Percentiles rank a stretch among this genome's conserved stretches.
Conservation (phyloP, 2,329 filamentous ascomycete species). For the Davidsoniella virescens region DNA sequence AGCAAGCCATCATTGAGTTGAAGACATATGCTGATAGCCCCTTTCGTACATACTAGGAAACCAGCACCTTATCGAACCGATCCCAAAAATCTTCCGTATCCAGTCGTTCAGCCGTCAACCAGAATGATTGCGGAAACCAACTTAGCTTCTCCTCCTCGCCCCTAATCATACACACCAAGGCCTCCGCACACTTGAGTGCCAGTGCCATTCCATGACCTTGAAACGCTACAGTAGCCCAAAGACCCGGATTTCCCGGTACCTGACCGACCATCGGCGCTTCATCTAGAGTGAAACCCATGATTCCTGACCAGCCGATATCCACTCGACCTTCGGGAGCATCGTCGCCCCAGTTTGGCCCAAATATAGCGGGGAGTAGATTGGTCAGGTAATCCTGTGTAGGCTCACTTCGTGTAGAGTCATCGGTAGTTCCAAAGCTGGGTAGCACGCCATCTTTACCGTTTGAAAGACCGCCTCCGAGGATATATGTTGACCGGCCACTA, state of each 20-base stretch:
- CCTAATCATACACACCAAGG: conserved; percentile 37
- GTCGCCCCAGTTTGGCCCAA: conserved; percentile 35
- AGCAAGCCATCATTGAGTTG: background rate
- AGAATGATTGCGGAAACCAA: conserved; percentile 40
- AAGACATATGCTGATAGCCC: background rate
- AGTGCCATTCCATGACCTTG: conserved; percentile 53
- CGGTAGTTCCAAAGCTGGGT: conserved; percentile 36
- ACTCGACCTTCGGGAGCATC: conserved; percentile 23
- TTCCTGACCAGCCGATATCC: conserved; percentile 34
- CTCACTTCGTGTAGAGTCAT: conserved; percentile 37
- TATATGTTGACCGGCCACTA: conserved; percentile 30
- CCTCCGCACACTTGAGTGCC: conserved; percentile 42
- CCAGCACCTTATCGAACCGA: background rate
- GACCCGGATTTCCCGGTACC: conserved; percentile 26
- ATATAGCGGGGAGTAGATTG: conserved; percentile 28
- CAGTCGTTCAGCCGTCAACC: conserved; percentile 8
- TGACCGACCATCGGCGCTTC: conserved; percentile 35
- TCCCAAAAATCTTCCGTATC: conserved; percentile 10
- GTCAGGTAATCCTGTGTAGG: conserved; percentile 32
- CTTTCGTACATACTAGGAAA: background rate
- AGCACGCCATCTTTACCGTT: conserved; percentile 26
- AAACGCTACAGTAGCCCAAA: conserved; percentile 44
- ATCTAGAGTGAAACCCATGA: conserved; percentile 40
- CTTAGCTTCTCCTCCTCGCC: conserved; percentile 20
- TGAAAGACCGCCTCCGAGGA: conserved; percentile 44